A percentile compares a stretch with the other conserved stretches of the same genome.
phyloP scores from a whole-genome alignment of 225 moss, liverwort and hornwort genomes.

The Straminergon stramineum region DNA sequence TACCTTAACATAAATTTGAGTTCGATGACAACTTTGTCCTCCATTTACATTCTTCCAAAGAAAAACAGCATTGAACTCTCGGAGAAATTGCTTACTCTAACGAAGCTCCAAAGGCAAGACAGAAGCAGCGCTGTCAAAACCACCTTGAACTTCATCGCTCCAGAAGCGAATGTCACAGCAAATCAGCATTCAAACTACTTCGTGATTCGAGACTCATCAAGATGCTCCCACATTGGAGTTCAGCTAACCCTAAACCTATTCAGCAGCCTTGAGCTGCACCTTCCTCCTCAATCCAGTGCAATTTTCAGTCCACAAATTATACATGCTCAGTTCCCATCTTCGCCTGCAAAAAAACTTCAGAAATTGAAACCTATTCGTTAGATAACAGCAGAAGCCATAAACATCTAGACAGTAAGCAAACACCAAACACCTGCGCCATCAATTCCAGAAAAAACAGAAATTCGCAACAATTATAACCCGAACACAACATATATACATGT shows the following conservation, averaged over 20 bases:
- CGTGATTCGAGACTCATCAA: neutral
- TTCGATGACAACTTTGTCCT: neutral
- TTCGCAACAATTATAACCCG: neutral
- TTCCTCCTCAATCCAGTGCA: neutral
- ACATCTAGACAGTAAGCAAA: neutral
- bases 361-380: neutral
- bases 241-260: neutral
- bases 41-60: neutral
- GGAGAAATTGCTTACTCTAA: neutral
- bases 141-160: slow-evolving; percentile 8
- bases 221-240: neutral
- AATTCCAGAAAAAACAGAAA: neutral
- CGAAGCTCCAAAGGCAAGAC: slow-evolving; percentile 2
- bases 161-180: neutral
- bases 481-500: neutral
- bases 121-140: slow-evolving; percentile 3
- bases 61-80: neutral
- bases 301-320: neutral
- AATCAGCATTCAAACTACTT: neutral
- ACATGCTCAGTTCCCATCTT: neutral
- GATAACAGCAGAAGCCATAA: neutral
- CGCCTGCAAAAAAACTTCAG: neutral
- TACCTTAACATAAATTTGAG: neutral
- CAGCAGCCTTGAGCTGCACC: neutral
- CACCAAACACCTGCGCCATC: neutral